Conservation (phyloP, 306 rosid genomes). For the Glycine latifolia region DNA sequence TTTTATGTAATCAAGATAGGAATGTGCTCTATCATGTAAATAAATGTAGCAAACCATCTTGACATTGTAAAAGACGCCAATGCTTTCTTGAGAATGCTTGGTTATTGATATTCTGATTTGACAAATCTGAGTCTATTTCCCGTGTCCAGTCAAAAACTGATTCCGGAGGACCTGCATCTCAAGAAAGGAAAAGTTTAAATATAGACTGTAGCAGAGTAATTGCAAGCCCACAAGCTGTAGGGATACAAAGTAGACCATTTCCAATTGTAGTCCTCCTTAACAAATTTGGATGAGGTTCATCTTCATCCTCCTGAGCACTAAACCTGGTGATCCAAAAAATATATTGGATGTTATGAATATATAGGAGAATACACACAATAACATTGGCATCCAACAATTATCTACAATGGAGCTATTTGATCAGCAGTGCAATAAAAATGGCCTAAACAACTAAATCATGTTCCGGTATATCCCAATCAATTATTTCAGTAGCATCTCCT, state of each 20-base stretch:
- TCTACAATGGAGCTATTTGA: conserved; percentile 21
- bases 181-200: conserved; percentile 36
- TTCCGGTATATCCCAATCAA: conserved; percentile 11
- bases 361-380: conserved; percentile 9
- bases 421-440: conserved; percentile 30
- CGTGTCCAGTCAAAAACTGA: conserved; percentile 89
- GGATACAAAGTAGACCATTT: conserved; percentile 67
- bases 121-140: conserved; percentile 83
- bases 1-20: conserved; percentile 16
- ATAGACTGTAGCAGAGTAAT: conserved; percentile 41
- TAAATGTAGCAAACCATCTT: conserved; percentile 65
- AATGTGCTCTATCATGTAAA: conserved; percentile 40
- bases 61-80: conserved; percentile 99
- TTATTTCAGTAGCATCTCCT: conserved; percentile 42
- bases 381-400: conserved; percentile 26
- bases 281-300: conserved; percentile 76
- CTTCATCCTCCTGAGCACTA: conserved; percentile 98
- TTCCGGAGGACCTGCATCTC: conserved; percentile 89
- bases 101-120: conserved; percentile 76
- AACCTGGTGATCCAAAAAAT: conserved; percentile 58
- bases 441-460: conserved; percentile 33
- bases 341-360: conserved; percentile 32
- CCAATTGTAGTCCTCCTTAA: conserved; percentile 92
- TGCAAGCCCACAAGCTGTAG: conserved; percentile 40
- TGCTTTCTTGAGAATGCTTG: conserved; percentile 95